Base-by-base conservation (phyloP, 2,329 filamentous ascomycete species). In the Phyllosticta citriasiana region DNA sequence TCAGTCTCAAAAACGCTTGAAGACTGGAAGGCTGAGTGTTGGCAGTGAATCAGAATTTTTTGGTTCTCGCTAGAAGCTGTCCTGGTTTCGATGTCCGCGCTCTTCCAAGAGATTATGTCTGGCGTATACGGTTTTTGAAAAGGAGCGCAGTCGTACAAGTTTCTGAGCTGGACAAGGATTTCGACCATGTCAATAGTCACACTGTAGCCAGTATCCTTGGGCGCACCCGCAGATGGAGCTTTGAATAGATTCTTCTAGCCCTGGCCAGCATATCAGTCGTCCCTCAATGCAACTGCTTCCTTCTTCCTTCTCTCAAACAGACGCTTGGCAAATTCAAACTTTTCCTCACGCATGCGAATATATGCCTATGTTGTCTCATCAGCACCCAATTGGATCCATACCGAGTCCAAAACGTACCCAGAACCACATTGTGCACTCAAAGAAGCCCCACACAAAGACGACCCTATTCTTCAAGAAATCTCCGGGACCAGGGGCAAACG, bases 381-480 rank as follows among this genome's bases (percentile, higher is more conserved):
- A 55, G 16, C 53, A 26, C 25, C 22, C 12, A 12, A 12, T 27
- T 25, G 10, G 8, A 30, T 4, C 51, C 2, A 1, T 19, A n/a
- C 16, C 2, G 6, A 7, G 12, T 4, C 10, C 5, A 4, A 47
- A 22, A 72, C 78, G 64, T 71, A 85, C 85, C 91, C 91, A 96
- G 74, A 96, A 91, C 90, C 91, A 96, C 64, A 83, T 82, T 66
- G 90, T 79, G 72, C 90, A 84, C 78, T 97, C 92, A 70, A 96
- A 70, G 68, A 96, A 94, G 8, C 85, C 85, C 74, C 91, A 94
- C 0, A 88, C 86, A 71, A 97, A 95, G 51, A 96, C 84, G 51
- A 96, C 78, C 57, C 90, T 84, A 71, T 95, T 96, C 77, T 92
- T 91, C 67, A 96, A 74, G 22, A 54, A 25, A 26, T 59, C 61